Percentiles rank a stretch among this genome's conserved stretches.
Evolutionary conservation across 139 green algal genomes (phyloP).

Genomic region (Closterium sp.): DNA sequence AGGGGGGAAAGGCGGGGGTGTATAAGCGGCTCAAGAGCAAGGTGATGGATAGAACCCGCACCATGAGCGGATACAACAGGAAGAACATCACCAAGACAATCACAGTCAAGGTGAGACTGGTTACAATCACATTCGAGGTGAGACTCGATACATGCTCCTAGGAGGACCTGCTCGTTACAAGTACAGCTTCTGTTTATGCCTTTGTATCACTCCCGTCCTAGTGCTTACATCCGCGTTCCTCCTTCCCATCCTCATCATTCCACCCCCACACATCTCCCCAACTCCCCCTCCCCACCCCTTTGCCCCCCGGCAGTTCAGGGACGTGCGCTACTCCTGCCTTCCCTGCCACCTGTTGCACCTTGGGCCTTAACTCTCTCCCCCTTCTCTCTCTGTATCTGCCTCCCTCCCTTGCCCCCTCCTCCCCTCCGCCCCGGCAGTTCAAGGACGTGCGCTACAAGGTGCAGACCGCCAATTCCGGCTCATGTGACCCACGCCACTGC

Average conservation of each 20-base stretch:
- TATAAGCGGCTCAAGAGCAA: background rate
- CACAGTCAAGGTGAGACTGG: background rate
- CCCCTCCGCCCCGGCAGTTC: background rate
- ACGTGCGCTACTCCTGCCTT: slow-evolving; percentile 1
- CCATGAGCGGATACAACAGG: background rate
- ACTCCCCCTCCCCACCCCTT: background rate
- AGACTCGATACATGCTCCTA: background rate
- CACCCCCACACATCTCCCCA: no score
- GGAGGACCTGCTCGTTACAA: no score
- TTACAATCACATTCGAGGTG: background rate
- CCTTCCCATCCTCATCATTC: no score
- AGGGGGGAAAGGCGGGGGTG: background rate
- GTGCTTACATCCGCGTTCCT: no score
- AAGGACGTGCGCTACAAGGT: slow-evolving; percentile 10
- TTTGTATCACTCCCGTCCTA: no score
- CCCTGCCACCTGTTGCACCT: no score
- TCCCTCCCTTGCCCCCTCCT: background rate
- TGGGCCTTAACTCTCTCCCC: no score
- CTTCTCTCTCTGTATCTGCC: no score
- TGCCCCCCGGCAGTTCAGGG: background rate
- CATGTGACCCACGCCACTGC: background rate
- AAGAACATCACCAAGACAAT: background rate
- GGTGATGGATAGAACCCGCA: background rate
- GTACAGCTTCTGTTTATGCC: no score
- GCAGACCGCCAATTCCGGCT: background rate